Evolutionary conservation across 192 early-diverging fungal species (phyloP), one percentile per base, ranked within the genome.

Genomic region (Backusella macrospora): DNA sequence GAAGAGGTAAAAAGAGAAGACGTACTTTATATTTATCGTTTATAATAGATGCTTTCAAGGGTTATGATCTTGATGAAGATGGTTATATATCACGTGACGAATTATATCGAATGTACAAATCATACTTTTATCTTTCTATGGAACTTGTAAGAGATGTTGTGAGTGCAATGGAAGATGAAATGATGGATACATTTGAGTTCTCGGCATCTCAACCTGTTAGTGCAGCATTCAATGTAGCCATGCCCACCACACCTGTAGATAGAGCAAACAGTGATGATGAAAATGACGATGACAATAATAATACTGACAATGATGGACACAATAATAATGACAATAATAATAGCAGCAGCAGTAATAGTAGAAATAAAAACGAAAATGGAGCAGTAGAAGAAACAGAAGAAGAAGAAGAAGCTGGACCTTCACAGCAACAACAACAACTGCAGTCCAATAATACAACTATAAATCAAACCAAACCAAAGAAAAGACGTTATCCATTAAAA

Each of bases 61-160:
- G 95, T 5, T 99, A 98, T 75, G 97, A 99, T 76, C 70, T 98
- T 8, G 91, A 98, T 76, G 88, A 86, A 42, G 96, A 98, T 80
- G 94, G 94, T 1, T 84, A 80, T 29, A 92, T 98, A 45, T 91
- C 94, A 12, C 84, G 91, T 26, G 88, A 93, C 15, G 96, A 98
- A 68, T 81, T 99, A 10, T 90, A 92, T 47, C 80, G 82, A 23
- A 96, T 98, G 87, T 93, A 98, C 79, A 96, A 96, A 77, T 92
- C 97, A 7, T 98, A 97, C 72, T 92, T 96, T 62, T 89, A 95
- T 74, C 83, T 96, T 0, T 94, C 92, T 3, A 95, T 94, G 88
- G 93, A 95, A 68, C 85, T 97, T 26, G 94, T 98, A 5, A 84
- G 91, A 9, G 95, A 93, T 75, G 91, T 95, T 71, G 95, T 97